Base-by-base conservation (phyloP, 441 rosid genomes). In the Raphanus hybrid region DNA sequence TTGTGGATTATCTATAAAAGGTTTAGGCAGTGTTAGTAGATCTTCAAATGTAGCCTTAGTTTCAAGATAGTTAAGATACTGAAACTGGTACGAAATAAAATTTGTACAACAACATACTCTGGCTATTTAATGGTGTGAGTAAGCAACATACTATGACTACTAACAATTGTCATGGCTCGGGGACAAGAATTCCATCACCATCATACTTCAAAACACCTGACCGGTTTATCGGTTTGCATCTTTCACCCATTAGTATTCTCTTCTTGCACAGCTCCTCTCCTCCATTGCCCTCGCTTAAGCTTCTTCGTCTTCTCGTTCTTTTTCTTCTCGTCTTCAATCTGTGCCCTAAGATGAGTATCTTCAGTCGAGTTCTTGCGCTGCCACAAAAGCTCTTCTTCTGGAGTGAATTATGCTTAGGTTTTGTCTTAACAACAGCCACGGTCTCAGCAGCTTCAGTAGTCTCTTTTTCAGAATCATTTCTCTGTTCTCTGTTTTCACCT, bases 221-320 rank as follows among this genome's bases (percentile, higher is more conserved):
- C 54, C 9, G 1, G 67, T 71, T 82, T 43, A 85, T 61, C 5
- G 96, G 98, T 79, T 52, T 85, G 85, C 98, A 93, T 70, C 64
- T 93, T 55, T n/a, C 86, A 9, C 98, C 98, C 89, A 90, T 84
- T 12, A 93, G 72, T 52, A 91, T 93, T 83, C 92, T 91, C 87
- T 88, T 93, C 87, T 85, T 90, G 80, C 94, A 91, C 6, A 91
- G 71, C 71, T 89, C 91, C 10, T 55, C 64, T 5, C 73, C 69
- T 43, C 55, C 39, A 5, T 8, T 58, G 14, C 48, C 34, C 4
- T 57, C 73, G 37, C 60, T 27, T 27, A 20, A 16, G 16, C 54
- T 45, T 45, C 54, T 48, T n/a, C 16, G 6, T 48, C 6, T 1
- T 48, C 52, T 43, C 11, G 6, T 48, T 27, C 76, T 70, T 35